Conservation (phyloP, 2,329 filamentous ascomycete genomes). For the Dothistroma pini region DNA sequence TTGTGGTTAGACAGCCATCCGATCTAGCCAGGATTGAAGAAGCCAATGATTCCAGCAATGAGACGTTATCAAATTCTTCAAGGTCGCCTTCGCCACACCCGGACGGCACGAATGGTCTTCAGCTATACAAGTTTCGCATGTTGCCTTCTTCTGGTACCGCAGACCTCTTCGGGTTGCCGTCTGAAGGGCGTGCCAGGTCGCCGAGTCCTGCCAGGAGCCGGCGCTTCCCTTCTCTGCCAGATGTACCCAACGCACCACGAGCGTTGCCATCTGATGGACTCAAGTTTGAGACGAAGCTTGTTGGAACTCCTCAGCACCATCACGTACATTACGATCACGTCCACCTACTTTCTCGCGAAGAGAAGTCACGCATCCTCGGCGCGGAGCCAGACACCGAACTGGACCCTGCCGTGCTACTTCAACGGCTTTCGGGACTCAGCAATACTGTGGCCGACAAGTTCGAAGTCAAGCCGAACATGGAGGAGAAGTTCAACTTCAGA, state of each 20-base stretch:
- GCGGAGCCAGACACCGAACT: conserved; percentile 27
- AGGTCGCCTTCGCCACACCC: conserved; percentile 22
- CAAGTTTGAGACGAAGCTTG: conserved; percentile 25
- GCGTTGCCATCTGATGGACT: conserved; percentile 7
- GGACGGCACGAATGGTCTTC: conserved; percentile 5
- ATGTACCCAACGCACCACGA: conserved; percentile 3
- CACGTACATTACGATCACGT: conserved; percentile 28
- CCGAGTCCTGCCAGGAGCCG: conserved; percentile 16
- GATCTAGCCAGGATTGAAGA: conserved; percentile 18
- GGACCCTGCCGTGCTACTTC: conserved; percentile 26
- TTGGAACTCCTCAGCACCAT: conserved; percentile 20
- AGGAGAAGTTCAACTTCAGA: conserved; percentile 34
- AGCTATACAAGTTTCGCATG: conserved; percentile 19
- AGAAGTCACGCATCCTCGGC: conserved; percentile 29
- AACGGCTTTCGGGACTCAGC: conserved; percentile 24
- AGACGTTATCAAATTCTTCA: conserved; percentile 20
- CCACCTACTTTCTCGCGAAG: conserved; percentile 24
- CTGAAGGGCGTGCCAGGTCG: conserved; percentile 19
- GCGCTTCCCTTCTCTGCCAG: conserved; percentile 9
- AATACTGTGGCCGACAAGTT: conserved; percentile 26
- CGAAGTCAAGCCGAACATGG: conserved; percentile 33
- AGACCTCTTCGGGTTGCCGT: conserved; percentile 18
- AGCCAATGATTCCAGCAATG: conserved; percentile 21
- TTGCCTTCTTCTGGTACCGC: conserved; percentile 16
- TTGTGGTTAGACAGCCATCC: conserved; percentile 20